Conservation (phyloP, 2,329 filamentous ascomycete genomes). For the Botrytis sinoallii region DNA sequence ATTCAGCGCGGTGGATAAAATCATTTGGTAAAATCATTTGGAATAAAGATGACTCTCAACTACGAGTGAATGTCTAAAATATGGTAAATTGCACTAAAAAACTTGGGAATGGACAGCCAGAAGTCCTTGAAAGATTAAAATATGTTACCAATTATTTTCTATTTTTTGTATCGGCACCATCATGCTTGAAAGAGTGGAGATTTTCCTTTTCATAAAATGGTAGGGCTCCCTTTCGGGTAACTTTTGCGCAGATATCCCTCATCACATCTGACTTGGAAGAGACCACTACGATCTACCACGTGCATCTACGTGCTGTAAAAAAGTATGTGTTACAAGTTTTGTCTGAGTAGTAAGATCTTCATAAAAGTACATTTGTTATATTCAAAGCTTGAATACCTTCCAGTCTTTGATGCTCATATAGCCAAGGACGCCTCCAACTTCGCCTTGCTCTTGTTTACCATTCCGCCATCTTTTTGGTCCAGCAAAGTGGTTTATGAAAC, state of each 20-base stretch:
- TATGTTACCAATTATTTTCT: background rate
- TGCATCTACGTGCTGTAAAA: background rate
- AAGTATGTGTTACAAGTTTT: background rate
- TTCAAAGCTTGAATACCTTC: constrained; percentile 40
- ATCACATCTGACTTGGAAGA: background rate
- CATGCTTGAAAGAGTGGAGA: background rate
- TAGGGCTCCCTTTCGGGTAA: background rate
- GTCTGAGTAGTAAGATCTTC: too few species aligned
- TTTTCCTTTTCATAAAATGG: background rate
- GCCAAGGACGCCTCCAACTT: constrained; percentile 65
- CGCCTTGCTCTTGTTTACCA: constrained; percentile 72
- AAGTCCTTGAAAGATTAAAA: background rate
- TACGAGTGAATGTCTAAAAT: background rate
- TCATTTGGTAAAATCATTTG: background rate
- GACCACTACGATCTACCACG: background rate
- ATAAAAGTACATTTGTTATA: background rate
- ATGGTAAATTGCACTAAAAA: background rate
- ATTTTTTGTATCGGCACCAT: background rate
- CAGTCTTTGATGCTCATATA: constrained; percentile 47
- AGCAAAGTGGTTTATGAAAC: constrained; percentile 13
- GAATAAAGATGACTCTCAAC: background rate
- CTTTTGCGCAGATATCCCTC: background rate
- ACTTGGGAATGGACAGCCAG: background rate
- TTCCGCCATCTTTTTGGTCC: constrained; percentile 9
- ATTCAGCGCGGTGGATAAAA: background rate